Evolutionary conservation across 768 basidiomycete genomes (phyloP).

Genomic region (Mycena polygramma): DNA sequence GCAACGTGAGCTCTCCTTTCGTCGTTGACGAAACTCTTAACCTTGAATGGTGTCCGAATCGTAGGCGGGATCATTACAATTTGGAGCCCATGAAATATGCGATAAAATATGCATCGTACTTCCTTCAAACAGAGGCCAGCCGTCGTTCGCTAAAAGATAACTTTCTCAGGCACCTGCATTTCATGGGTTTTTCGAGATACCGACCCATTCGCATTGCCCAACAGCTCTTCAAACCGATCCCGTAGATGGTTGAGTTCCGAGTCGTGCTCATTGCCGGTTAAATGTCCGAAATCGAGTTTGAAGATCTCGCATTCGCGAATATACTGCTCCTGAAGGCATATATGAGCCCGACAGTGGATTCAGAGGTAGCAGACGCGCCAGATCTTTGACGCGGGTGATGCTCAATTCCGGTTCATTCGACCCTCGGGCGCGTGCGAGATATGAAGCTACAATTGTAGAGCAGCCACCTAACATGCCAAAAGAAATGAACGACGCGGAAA

Average conservation of each 20-base stretch:
- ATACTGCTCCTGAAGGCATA: constrained; percentile 59
- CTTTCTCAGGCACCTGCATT: no score
- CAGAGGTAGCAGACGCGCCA: constrained; percentile 39
- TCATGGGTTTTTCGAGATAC: no score
- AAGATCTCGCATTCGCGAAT: constrained; percentile 73
- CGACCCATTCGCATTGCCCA: constrained; percentile 51
- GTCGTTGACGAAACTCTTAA: no score
- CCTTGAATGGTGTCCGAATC: no score
- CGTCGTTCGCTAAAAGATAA: no score
- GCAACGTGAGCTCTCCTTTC: no score
- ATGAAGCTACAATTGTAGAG: constrained; percentile 77
- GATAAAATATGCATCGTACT: no score
- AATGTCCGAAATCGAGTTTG: constrained; percentile 67
- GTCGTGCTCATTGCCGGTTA: constrained; percentile 51
- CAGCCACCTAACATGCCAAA: constrained; percentile 62
- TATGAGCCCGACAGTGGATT: no score
- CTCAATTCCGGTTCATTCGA: constrained; percentile 81
- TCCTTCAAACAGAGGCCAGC: no score
- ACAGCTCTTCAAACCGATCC: constrained; percentile 59
- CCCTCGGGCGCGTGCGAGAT: constrained; percentile 77
- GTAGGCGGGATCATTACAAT: no score
- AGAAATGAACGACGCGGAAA: background rate
- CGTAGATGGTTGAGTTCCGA: constrained; percentile 52
- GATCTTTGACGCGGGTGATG: constrained; percentile 64
- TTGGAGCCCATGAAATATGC: no score